Percentiles rank a stretch among this genome's conserved stretches.
Evolutionary conservation across 208 protist genomes (phyloP).

Genomic region (Trichomonas vaginalis): DNA sequence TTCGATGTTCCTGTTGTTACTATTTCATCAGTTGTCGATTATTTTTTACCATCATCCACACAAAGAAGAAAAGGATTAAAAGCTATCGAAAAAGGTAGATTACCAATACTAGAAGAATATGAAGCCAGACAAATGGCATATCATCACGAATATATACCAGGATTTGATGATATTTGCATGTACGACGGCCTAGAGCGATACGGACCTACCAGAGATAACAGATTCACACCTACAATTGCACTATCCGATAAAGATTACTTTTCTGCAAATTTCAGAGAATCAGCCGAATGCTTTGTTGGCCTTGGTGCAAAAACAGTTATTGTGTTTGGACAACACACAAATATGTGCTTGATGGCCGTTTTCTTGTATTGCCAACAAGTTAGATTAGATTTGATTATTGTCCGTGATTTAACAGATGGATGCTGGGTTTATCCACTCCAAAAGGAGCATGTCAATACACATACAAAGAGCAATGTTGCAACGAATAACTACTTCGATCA

Average conservation of each 20-base stretch:
- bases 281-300: not conserved
- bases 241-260: not conserved
- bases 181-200: not conserved
- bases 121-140: not conserved
- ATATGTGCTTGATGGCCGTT: not conserved
- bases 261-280: not conserved
- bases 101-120: not conserved
- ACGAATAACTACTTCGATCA: not conserved
- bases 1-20: not conserved
- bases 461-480: not conserved
- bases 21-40: not conserved
- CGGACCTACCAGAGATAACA: not conserved
- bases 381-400: not conserved
- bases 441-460: not conserved
- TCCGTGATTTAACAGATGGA: not conserved
- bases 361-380: not conserved
- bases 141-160: not conserved
- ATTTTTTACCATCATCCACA: not conserved
- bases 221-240: not conserved
- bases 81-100: not conserved
- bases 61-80: not conserved
- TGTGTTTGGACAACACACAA: not conserved
- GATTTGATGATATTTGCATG: not conserved
- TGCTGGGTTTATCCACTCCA: not conserved
- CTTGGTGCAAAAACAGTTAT: not conserved